phyloP scores from a whole-genome alignment of 208 protist genomes.

The Acanthamoeba castellanii region DNA sequence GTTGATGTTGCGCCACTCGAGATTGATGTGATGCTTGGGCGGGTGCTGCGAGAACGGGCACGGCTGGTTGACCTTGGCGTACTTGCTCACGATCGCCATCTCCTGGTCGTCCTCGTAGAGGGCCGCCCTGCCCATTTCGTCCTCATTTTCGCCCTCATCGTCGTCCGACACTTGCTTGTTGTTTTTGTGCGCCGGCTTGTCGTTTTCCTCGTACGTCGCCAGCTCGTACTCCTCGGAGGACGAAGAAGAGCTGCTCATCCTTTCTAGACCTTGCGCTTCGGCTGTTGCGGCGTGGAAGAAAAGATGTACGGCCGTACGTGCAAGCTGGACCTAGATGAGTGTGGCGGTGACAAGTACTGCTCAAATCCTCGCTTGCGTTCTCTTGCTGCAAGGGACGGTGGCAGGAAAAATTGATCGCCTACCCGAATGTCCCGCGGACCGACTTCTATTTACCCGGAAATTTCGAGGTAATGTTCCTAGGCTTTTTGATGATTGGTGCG shows the following conservation, averaged over 20 bases:
- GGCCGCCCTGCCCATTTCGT: background rate
- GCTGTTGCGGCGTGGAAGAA: too few relatives aligned
- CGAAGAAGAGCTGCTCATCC: background rate
- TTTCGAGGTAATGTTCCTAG: too few relatives aligned
- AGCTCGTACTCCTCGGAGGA: constrained; percentile 28
- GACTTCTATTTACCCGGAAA: too few relatives aligned
- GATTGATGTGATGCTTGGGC: constrained; percentile 37
- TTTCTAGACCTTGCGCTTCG: background rate
- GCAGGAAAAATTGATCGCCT: too few relatives aligned
- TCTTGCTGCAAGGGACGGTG: too few relatives aligned
- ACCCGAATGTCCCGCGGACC: too few relatives aligned
- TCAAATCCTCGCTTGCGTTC: too few relatives aligned
- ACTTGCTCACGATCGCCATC: constrained; percentile 41
- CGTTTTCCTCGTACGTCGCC: background rate
- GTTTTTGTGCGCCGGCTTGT: background rate
- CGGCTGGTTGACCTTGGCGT: constrained; percentile 64
- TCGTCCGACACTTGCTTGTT: background rate
- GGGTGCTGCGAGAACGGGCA: constrained; percentile 48
- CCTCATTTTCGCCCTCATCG: background rate
- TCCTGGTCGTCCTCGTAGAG: constrained; percentile 40
- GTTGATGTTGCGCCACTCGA: constrained; percentile 73
- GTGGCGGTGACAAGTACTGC: too few relatives aligned
- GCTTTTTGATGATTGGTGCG: too few relatives aligned
- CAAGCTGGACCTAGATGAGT: too few relatives aligned
- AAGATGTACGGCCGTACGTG: background rate